phyloP scores from a whole-genome alignment of 148 eudicot genomes.

The Rhododendron mucronatum region DNA sequence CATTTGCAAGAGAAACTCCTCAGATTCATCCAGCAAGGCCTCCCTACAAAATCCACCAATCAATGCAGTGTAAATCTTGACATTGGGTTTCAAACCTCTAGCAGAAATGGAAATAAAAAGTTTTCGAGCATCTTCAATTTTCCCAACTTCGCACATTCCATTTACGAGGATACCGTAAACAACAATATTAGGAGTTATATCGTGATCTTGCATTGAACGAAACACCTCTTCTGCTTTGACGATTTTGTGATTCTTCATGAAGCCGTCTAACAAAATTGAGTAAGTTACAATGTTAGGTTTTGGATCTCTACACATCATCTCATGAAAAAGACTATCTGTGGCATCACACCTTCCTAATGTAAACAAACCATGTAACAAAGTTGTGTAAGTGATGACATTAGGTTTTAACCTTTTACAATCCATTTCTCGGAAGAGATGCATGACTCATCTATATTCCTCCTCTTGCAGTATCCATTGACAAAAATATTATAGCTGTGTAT shows the following conservation, averaged over 20 bases:
- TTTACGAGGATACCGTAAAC: neutral
- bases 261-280: neutral
- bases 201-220: neutral
- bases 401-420: conserved; percentile 11
- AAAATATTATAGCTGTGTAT: neutral
- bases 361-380: neutral
- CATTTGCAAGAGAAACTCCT: too few relatives aligned
- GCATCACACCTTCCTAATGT: neutral
- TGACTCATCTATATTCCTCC: neutral
- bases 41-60: too few relatives aligned
- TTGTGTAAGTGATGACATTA: neutral
- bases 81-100: too few relatives aligned
- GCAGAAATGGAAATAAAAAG: too few relatives aligned
- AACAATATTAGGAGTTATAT: neutral
- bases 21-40: too few relatives aligned
- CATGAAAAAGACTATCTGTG: neutral
- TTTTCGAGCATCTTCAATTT: too few relatives aligned
- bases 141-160: neutral
- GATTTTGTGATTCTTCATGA: neutral
- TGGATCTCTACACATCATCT: neutral
- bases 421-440: neutral
- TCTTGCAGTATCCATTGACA: conserved; percentile 10
- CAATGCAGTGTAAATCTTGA: too few relatives aligned
- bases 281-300: neutral
- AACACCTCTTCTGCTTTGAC: neutral